Evolutionary conservation across 495 filamentous ascomycete species (phyloP), one percentile per base, ranked within the genome.

Genomic region (Hypoxylon rickii): DNA sequence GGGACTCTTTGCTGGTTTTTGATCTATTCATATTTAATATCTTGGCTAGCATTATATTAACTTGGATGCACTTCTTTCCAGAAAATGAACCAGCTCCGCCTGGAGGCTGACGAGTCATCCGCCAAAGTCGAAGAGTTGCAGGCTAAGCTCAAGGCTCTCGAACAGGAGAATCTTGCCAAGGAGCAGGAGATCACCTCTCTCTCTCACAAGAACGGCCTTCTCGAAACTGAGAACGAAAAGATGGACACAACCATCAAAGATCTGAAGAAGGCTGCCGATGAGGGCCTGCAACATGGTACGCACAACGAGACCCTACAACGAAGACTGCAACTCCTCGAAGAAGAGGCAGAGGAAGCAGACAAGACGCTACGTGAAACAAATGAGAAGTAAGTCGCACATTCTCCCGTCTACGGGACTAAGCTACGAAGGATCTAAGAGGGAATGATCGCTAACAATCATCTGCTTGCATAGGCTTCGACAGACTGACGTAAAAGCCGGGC

Each of bases 131-230:
- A 96, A 65, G 93, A 97, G 73, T 84, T 96, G 62, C 82, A 91
- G 77, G 61, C 73, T 70, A 89, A 88, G 74, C 84, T 97, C 74
- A 97, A 97, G 79, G 75, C 73, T 16, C 82, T 98, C 53, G 91
- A 98, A 76, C 89, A 96, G 71, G 93, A 97, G 78, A 97, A 92
- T 71, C 83, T 95, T 34, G 73, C 86, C 51, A 97, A 98, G 80
- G 94, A 97, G 76, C 93, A 98, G 73, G 93, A 97, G 73, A 96
- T 98, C 69, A 90, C 86, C 50, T 98, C 94, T 20, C 86, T 98
- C 51, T 81, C 84, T 66, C 92, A 97, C 86, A 91, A 89, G 74
- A 96, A 95, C 73, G 79, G 83, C 50, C 79, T 95, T 33, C 85
- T 96, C n/a, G 92, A 97, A 72, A 58, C 70, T 45, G 90, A 96